Base-by-base conservation (phyloP, 768 basidiomycete species). In the Leccinum longicurvipes region DNA sequence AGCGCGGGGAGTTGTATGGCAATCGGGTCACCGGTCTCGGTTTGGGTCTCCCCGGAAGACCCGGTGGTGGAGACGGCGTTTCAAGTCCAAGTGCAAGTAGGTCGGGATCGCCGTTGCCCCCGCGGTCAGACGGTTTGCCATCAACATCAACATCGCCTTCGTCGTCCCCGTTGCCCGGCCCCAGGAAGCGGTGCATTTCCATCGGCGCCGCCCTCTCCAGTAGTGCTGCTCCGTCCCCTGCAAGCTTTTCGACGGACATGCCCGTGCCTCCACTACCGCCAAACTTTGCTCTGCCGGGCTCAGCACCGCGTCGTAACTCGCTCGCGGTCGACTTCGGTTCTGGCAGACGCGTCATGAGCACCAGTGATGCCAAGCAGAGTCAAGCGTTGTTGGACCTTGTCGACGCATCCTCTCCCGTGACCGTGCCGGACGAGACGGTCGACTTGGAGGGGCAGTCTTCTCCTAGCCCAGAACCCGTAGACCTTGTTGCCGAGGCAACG, bases 1-100 rank as follows among this genome's bases (percentile, higher is more conserved):
- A 79, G 61, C 79, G 80, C 50, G 81, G 82, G 44, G 87, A 90
- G 71, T 72, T 89, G 31, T 89, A 89, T 64, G 89, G 86, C 21
- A 91, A 91, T 69, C 77, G 88, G 36, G 80, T 90, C 29, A 82
- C 63, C 50, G 54, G 66, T 32, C 59, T 71, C 10, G 71, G 66
- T 41, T 41, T 41, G 39, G 39, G 36, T 39, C 36, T 39, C 36
- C 36, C 36, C 36, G 36, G 39, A 41, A 41, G 39, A 12, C 39
- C 39, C n/a, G 39, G 39, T 3, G 32, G 32, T 32, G 28, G 9
- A 10, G 28, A 3, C 28, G 28, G 28, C 28, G 15, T 14, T 14
- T 32, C 32, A 4, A 32, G 39, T 12, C 19, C 39, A 0, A 41
- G 39, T 41, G 19, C 39, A 41, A 41, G 39, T 41, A n/a, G 57